phyloP scores from a whole-genome alignment of 495 filamentous ascomycete genomes.

The Penicillium lagena region DNA sequence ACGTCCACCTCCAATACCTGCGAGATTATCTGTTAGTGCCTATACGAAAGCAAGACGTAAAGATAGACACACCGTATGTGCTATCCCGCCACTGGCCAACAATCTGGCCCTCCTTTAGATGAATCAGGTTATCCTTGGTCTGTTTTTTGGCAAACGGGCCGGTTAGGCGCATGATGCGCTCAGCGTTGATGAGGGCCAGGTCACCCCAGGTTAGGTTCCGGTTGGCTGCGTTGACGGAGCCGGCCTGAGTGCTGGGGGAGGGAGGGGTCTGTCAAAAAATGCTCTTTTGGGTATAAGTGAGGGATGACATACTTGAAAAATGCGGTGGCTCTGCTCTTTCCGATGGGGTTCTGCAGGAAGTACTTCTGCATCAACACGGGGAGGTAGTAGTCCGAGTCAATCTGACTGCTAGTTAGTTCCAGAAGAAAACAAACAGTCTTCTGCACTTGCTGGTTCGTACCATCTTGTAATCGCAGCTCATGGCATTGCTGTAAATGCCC shows the following conservation, averaged over 20 bases:
- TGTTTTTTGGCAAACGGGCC: slow-evolving; percentile 49
- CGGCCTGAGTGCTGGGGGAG: slow-evolving; percentile 29
- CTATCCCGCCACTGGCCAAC: slow-evolving; percentile 62
- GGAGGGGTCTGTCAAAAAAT: not conserved
- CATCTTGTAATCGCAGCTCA: slow-evolving; percentile 57
- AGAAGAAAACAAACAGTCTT: too few relatives aligned
- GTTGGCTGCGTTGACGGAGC: slow-evolving; percentile 39
- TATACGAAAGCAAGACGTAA: not conserved
- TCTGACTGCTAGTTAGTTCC: slow-evolving; percentile 5
- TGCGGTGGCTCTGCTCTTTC: slow-evolving; percentile 25
- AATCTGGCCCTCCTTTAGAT: slow-evolving; percentile 46
- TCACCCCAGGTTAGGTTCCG: slow-evolving; percentile 44
- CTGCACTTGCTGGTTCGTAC: slow-evolving; percentile 3
- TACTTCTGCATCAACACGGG: slow-evolving; percentile 52
- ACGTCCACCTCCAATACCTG: slow-evolving; percentile 52
- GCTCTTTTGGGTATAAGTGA: not conserved
- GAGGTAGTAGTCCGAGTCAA: slow-evolving; percentile 60
- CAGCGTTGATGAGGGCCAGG: slow-evolving; percentile 44
- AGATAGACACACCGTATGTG: slow-evolving; percentile 28
- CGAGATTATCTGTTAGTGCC: not conserved
- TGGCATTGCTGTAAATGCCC: slow-evolving; percentile 45
- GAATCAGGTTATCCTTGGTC: slow-evolving; percentile 49
- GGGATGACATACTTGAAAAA: slow-evolving; percentile 36
- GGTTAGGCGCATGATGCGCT: slow-evolving; percentile 51
- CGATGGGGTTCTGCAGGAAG: slow-evolving; percentile 43